Conservation (phyloP, 1,284 basidiomycete species). For the Microbotryum silenes-acaulis region DNA sequence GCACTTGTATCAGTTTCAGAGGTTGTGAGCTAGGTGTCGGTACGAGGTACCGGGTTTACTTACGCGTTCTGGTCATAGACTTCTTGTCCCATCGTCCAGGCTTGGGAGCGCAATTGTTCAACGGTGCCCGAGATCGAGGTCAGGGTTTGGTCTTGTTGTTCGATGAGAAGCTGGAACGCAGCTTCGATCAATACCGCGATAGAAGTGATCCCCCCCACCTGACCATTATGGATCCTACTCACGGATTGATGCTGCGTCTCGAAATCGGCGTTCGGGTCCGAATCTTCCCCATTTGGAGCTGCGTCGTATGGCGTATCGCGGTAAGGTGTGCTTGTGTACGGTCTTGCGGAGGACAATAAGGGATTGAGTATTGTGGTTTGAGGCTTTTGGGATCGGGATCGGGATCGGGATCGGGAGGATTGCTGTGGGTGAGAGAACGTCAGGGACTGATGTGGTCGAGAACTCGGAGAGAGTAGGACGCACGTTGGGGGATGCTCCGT, state of each 20-base stretch:
- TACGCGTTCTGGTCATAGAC: conserved; percentile 81
- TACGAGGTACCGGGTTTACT: conserved; percentile 33
- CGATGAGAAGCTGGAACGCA: conserved; percentile 60
- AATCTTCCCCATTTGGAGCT: background rate
- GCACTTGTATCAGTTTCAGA: too few species aligned
- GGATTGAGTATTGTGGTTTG: too few species aligned
- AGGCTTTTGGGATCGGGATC: too few species aligned
- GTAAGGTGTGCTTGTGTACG: conserved; percentile 3
- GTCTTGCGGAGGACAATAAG: background rate
- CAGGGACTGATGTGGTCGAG: too few species aligned
- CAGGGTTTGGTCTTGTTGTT: conserved; percentile 76
- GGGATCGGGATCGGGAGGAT: too few species aligned
- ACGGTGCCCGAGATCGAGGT: conserved; percentile 76
- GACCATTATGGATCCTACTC: too few species aligned
- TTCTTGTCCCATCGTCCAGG: conserved; percentile 81
- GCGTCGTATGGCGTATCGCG: conserved; percentile 3
- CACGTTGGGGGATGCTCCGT: too few species aligned
- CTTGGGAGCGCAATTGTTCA: conserved; percentile 70
- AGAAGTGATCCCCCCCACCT: too few species aligned
- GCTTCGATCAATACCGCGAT: background rate
- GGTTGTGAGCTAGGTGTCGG: too few species aligned
- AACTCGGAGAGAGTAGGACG: too few species aligned
- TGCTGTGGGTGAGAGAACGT: too few species aligned
- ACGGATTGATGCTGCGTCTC: conserved; percentile 24
- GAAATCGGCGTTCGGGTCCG: conserved; percentile 7